phyloP scores from a whole-genome alignment of 2,329 filamentous ascomycete species.

The Fusarium metavorans region DNA sequence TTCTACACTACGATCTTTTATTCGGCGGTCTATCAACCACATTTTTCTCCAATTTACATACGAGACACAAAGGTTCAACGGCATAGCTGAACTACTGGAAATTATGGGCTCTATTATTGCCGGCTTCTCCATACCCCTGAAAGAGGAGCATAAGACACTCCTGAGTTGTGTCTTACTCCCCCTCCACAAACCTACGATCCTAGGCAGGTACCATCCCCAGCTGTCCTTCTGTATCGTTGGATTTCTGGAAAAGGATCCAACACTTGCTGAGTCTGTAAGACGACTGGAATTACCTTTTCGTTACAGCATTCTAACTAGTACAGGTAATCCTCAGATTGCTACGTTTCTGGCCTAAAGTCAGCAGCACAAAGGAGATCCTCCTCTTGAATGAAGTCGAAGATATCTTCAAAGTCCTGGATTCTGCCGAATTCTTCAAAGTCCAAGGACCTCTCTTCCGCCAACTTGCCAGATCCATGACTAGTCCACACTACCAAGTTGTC shows the following conservation, averaged over 20 bases:
- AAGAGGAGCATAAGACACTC: conserved; percentile 99
- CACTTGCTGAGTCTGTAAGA: conserved; percentile 90
- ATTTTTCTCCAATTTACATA: conserved; percentile 99
- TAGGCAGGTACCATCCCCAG: conserved; percentile 99
- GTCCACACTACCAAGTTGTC: conserved; percentile 98
- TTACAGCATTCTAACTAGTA: conserved; percentile 13
- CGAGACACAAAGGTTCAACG: conserved; percentile 98
- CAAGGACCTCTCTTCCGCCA: conserved; percentile 98
- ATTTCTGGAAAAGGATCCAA: conserved; percentile 97
- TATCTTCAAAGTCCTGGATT: conserved; percentile 99
- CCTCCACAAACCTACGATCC: conserved; percentile 96
- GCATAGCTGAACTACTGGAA: conserved; percentile 95
- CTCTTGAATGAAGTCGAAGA: conserved; percentile 99
- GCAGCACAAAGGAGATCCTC: conserved; percentile 99
- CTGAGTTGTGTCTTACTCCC: conserved; percentile 92
- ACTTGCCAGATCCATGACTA: conserved; percentile 96
- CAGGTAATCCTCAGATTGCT: conserved; percentile 93
- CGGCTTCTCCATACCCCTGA: conserved; percentile 93
- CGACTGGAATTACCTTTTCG: background rate
- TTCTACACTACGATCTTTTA: conserved; percentile 95
- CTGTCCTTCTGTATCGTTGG: conserved; percentile 99
- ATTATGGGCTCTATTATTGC: conserved; percentile 99
- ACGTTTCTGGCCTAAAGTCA: conserved; percentile 98
- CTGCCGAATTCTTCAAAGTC: conserved; percentile 97
- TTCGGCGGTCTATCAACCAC: conserved; percentile 98